Conservation (phyloP, 2,329 filamentous ascomycete genomes). For the Pseudogymnoascus sp. region DNA sequence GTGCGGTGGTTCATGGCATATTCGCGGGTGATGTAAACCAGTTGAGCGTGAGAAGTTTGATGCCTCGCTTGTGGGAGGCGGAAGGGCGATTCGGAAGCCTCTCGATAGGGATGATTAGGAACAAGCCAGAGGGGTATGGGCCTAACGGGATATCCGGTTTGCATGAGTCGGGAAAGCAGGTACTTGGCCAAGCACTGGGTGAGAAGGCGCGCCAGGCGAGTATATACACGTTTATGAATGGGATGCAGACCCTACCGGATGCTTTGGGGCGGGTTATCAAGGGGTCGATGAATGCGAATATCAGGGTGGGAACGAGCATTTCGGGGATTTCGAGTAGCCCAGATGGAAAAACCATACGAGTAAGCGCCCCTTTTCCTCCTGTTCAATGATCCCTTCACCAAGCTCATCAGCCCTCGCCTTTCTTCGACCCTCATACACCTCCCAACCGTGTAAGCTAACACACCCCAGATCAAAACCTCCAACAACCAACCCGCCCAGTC, state of each 20-base stretch:
- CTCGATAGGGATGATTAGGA: not conserved
- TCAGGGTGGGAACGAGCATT: constrained; percentile 38
- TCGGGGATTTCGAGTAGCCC: constrained; percentile 32
- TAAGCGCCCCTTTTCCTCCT: not conserved
- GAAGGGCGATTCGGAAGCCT: constrained; percentile 29
- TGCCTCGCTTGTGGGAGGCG: constrained; percentile 18
- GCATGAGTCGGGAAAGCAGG: not conserved
- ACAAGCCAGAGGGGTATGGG: not conserved
- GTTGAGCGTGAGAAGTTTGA: constrained; percentile 61
- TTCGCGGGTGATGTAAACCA: constrained; percentile 83
- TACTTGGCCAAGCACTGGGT: not conserved
- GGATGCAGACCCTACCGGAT: constrained; percentile 53
- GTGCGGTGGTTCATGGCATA: constrained; percentile 74
- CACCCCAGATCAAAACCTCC: constrained; percentile 27
- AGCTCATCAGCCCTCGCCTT: not conserved
- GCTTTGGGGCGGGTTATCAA: constrained; percentile 44
- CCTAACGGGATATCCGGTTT: not conserved
- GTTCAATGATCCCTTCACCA: not conserved
- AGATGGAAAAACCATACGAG: not conserved
- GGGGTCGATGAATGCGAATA: constrained; percentile 47
- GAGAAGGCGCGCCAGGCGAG: constrained; percentile 23
- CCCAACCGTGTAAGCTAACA: constrained; percentile 15
- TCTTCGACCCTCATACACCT: not conserved
- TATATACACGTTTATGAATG: constrained; percentile 43
- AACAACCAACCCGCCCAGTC: constrained; percentile 16